Evolutionary conservation across 345 rosid species (phyloP).

Genomic region (Eucalyptus cloeziana): DNA sequence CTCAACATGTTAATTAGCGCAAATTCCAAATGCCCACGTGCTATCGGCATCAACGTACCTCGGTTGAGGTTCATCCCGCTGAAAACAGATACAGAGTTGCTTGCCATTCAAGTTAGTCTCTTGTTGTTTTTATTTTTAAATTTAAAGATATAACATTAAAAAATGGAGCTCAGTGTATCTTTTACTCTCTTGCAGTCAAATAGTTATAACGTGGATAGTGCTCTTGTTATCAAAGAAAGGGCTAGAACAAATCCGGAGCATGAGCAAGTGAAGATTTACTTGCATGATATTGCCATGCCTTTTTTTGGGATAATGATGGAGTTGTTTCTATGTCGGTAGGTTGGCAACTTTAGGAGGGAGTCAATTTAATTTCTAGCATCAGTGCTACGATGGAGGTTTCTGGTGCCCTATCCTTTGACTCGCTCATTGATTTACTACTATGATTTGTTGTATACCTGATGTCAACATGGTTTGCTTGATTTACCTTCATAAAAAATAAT

Average conservation of each 20-base stretch:
- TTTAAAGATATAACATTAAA: not conserved
- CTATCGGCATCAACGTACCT: conserved; percentile 76
- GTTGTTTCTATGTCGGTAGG: conserved; percentile 17
- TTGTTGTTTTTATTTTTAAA: no score
- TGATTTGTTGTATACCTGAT: no score
- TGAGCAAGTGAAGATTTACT: conserved; percentile 44
- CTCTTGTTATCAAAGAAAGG: no score
- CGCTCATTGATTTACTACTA: not conserved
- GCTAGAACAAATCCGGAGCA: conserved; percentile 70
- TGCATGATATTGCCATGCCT: not conserved
- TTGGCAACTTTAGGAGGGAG: conserved; percentile 61
- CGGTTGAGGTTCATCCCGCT: conserved; percentile 76
- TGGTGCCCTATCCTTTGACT: conserved; percentile 81
- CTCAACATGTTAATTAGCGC: no score
- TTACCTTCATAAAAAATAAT: not conserved
- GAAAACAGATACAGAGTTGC: conserved; percentile 86
- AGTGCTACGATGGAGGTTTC: conserved; percentile 76
- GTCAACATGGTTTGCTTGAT: no score
- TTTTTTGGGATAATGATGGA: not conserved
- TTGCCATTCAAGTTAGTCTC: conserved; percentile 67
- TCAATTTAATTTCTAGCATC: conserved; percentile 86
- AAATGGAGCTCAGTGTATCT: not conserved
- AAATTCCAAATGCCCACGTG: not conserved
- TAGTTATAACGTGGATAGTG: conserved; percentile 19
- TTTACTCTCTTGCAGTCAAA: conserved; percentile 19